Evolutionary conservation across 176 grass and related monocot genomes (phyloP).

Genomic region (Ensete ventricosum): DNA sequence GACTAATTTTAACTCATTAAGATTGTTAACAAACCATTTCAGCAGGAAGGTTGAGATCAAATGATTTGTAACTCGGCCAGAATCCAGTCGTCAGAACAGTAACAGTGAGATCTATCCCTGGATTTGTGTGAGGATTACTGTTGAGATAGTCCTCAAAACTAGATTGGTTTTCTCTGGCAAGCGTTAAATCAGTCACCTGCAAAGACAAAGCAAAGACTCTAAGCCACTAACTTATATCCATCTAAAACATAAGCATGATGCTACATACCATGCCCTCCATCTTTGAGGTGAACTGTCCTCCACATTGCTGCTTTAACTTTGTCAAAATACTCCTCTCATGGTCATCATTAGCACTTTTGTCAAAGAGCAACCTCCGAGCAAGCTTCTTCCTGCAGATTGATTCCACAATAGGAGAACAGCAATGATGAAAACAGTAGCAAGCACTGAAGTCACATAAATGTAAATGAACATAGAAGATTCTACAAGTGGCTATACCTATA

Average conservation of each 20-base stretch:
- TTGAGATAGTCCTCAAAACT: conserved; percentile 79
- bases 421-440: not conserved
- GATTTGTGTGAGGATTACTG: conserved; percentile 40
- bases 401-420: not conserved
- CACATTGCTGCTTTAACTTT: conserved; percentile 77
- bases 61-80: conserved; percentile 97
- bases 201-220: not conserved
- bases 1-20: not conserved
- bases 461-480: not conserved
- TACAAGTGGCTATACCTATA: conserved; percentile 13
- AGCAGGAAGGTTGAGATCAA: conserved; percentile 91
- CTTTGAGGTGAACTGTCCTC: conserved; percentile 80
- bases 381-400: conserved; percentile 18
- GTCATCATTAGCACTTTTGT: conserved; percentile 53
- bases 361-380: conserved; percentile 54
- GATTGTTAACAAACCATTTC: conserved; percentile 60
- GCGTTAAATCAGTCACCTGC: conserved; percentile 72
- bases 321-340: conserved; percentile 72
- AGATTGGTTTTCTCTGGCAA: conserved; percentile 78
- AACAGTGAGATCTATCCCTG: conserved; percentile 82
- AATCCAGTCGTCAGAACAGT: conserved; percentile 95
- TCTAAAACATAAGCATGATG: not conserved
- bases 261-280: conserved; percentile 70
- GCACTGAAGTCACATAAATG: not conserved
- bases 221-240: not conserved